Evolutionary conservation across 495 filamentous ascomycete species (phyloP), one percentile per base, ranked within the genome.

Genomic region (Penicillium roqueforti): DNA sequence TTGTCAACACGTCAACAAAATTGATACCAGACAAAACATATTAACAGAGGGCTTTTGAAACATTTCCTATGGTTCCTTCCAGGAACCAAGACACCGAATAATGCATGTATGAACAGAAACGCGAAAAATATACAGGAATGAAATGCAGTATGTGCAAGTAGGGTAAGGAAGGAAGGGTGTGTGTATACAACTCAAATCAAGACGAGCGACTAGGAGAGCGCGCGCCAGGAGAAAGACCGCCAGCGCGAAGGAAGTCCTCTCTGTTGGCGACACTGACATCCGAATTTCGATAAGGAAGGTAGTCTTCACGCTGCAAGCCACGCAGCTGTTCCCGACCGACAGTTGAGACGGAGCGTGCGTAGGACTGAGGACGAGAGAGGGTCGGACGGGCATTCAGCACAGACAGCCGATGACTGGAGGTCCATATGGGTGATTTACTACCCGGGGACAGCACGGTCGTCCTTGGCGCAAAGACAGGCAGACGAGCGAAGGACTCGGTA

Each of bases 181-280:
- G 38, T 19, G 42, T 28, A 26, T n/a, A 14, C 3, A 43, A 43
- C 22, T 26, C 22, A 41, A 26, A 6, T 22, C 25, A 40, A 20
- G 48, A 41, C 0, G 18, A 3, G 13, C 4, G n/a, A 31, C 38
- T 34, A 13, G 39, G 50, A 44, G 6, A 7, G 13, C 32, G 19
- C 2, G 40, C 50, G 8, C 59, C 67, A 44, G 71, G n/a, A 44
- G 6, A 7, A 16, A 42, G 19, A 1, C 50, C 50, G 8, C 59
- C 67, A 44, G 71, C 68, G 29, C 66, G 59, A 5, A 72, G 39
- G 51, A 74, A 74, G 28, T 74, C 72, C 3, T 75, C 71, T 41
- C 69, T 55, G 68, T 71, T 70, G 52, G 71, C 70, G n/a, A 57
- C 54, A 54, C 69, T 75, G 29, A 75, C 60, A 58, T 75, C 72